These are phyloP conservation scores for Stemphylium lycopersici DNA, from an alignment of 2,329 filamentous ascomycete genomes.

Conservation along the genomic window DNA sequence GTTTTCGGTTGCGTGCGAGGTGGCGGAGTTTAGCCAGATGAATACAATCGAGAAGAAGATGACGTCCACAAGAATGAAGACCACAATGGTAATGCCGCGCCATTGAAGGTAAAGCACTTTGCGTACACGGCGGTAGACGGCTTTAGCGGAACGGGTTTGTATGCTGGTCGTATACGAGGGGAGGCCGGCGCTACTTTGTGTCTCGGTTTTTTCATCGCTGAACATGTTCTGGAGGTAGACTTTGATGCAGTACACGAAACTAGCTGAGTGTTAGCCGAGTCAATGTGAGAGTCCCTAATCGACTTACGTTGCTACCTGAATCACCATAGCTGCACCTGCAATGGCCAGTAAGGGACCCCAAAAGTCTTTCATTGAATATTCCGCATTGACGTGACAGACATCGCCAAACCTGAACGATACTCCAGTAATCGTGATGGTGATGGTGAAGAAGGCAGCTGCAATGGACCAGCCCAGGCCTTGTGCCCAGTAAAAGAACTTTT, in stretches of 20 bases:
- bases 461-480: conserved; percentile 84
- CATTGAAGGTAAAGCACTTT: conserved; percentile 91
- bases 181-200: conserved; percentile 67
- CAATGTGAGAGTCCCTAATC: conserved; percentile 1
- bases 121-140: conserved; percentile 84
- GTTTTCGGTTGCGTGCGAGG: conserved; percentile 62
- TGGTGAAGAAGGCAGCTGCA: conserved; percentile 73
- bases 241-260: conserved; percentile 82
- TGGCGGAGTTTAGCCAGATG: conserved; percentile 74
- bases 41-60: conserved; percentile 94
- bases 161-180: conserved; percentile 74
- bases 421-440: conserved; percentile 83
- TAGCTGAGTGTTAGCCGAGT: conserved; percentile 28
- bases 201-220: conserved; percentile 73
- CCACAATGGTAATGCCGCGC: conserved; percentile 87
- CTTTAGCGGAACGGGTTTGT: conserved; percentile 79
- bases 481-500: conserved; percentile 86
- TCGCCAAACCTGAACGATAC: conserved; percentile 92
- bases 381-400: conserved; percentile 93
- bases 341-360: conserved; percentile 90
- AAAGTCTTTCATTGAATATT: conserved; percentile 79
- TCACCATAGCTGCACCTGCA: conserved; percentile 74
- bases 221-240: conserved; percentile 85
- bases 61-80: conserved; percentile 88
- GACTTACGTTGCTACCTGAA: conserved; percentile 82